These are phyloP conservation scores for Xerocomus cyaneibrunnescens DNA, from an alignment of 1,284 basidiomycete species.

Conservation along the genomic window DNA sequence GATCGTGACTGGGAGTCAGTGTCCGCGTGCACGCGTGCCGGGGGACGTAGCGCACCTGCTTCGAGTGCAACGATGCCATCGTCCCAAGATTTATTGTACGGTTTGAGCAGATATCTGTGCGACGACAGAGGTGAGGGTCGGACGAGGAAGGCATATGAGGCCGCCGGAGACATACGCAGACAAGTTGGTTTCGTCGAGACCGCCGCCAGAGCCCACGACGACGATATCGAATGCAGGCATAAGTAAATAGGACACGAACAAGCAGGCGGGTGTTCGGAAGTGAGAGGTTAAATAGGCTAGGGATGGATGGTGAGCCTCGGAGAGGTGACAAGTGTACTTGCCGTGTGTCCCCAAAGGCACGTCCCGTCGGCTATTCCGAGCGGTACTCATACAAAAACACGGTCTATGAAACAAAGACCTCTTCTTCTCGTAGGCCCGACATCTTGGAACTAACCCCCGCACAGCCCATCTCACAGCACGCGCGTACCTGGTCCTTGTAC, in stretches of 20 bases:
- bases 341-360: too few relatives aligned
- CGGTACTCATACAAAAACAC: not conserved
- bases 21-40: not conserved
- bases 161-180: conserved; percentile 53
- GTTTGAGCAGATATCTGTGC: conserved; percentile 70
- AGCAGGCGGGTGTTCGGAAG: too few relatives aligned
- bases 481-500: conserved; percentile 12
- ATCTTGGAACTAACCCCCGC: not conserved
- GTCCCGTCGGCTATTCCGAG: conserved; percentile 20
- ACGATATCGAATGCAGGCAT: conserved; percentile 66
- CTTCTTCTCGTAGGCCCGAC: too few relatives aligned
- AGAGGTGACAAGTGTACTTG: too few relatives aligned
- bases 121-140: not conserved
- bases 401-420: too few relatives aligned
- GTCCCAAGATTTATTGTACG: conserved; percentile 54
- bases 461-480: conserved; percentile 6
- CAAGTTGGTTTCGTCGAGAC: conserved; percentile 72
- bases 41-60: conserved; percentile 51
- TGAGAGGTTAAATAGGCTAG: not conserved
- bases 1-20: too few relatives aligned
- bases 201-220: conserved; percentile 75
- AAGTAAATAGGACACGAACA: not conserved
- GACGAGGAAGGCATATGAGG: not conserved
- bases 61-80: conserved; percentile 72
- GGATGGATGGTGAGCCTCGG: too few relatives aligned